Conservation (phyloP, 192 early-diverging fungal species). For the Entophlyctis luteolus region DNA sequence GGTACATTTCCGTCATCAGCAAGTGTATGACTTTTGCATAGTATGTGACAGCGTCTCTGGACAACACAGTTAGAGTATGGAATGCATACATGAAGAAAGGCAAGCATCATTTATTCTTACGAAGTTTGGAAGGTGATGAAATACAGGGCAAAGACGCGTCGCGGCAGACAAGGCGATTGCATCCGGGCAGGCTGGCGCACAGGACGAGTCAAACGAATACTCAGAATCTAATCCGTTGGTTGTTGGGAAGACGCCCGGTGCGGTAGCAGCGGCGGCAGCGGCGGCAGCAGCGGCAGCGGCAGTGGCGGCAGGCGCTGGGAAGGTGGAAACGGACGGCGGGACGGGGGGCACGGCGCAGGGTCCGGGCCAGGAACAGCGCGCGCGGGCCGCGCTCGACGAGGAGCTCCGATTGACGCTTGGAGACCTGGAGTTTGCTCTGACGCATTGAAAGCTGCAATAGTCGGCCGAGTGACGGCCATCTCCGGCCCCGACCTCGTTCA, state of each 20-base stretch:
- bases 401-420: conserved; percentile 39
- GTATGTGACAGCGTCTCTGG: conserved; percentile 59
- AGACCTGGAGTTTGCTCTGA: conserved; percentile 37
- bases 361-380: conserved; percentile 28
- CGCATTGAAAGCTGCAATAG: conserved; percentile 7
- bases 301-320: not conserved
- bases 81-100: conserved; percentile 56
- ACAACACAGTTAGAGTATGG: conserved; percentile 57
- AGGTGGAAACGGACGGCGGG: not conserved
- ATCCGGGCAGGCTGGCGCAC: not conserved
- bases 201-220: conserved; percentile 9
- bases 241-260: conserved; percentile 31
- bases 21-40: conserved; percentile 21
- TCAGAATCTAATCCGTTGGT: conserved; percentile 45
- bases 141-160: not conserved
- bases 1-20: conserved; percentile 10
- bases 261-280: conserved; percentile 13
- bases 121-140: not conserved
- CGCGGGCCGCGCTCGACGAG: conserved; percentile 36
- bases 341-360: conserved; percentile 13
- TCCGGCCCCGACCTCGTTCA: not conserved
- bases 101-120: not conserved
- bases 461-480: not conserved
- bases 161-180: not conserved
- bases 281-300: not conserved